Percentiles rank a stretch among this genome's conserved stretches.
Evolutionary conservation across 2,329 filamentous ascomycete genomes (phyloP).

Genomic region (Fusarium sp.): DNA sequence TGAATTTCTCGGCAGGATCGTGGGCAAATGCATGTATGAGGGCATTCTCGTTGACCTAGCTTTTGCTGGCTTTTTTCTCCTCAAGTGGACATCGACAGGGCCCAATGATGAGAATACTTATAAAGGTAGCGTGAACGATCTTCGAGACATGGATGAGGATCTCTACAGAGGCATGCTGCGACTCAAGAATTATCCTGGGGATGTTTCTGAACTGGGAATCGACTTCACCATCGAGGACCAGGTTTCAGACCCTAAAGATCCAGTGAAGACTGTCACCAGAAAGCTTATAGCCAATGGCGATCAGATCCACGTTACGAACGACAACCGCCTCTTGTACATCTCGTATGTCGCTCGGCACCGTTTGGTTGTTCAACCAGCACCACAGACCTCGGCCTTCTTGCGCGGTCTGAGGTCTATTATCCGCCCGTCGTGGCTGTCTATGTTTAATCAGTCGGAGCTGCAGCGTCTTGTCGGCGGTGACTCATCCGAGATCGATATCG

Average conservation of each 20-base stretch:
- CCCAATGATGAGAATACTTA: constrained; percentile 73
- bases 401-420: constrained; percentile 88
- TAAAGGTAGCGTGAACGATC: constrained; percentile 92
- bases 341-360: constrained; percentile 90
- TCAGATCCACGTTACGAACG: constrained; percentile 83
- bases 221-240: constrained; percentile 91
- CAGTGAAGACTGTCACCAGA: constrained; percentile 71
- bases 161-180: constrained; percentile 86
- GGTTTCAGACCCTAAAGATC: constrained; percentile 57
- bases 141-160: constrained; percentile 89
- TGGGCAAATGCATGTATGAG: constrained; percentile 98
- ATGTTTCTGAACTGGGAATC: constrained; percentile 76
- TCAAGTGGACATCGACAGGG: constrained; percentile 90
- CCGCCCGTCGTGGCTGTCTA: constrained; percentile 90
- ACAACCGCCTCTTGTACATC: constrained; percentile 94
- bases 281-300: constrained; percentile 83
- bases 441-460: constrained; percentile 97
- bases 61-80: constrained; percentile 94
- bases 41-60: constrained; percentile 92
- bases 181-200: constrained; percentile 85
- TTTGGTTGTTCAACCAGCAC: constrained; percentile 79
- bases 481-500: constrained; percentile 83
- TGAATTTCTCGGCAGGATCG: constrained; percentile 90
- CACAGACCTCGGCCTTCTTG: constrained; percentile 89
- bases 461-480: constrained; percentile 94